Base-by-base conservation (phyloP, 352 stramenopile species). In the Phytophthora tubulina region DNA sequence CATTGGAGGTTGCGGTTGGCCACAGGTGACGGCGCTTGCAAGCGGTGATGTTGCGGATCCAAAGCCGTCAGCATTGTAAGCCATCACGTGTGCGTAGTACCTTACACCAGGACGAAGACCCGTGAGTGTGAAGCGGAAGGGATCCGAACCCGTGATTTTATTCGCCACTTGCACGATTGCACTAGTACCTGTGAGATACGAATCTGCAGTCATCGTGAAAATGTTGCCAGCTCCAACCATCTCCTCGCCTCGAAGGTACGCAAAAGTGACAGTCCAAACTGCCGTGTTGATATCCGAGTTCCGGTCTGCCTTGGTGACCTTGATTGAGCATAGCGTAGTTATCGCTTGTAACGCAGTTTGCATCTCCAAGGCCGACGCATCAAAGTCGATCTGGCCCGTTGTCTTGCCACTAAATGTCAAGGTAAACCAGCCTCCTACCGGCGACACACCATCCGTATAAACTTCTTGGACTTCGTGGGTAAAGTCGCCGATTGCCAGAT, bases 261-360 rank as follows among this genome's bases (percentile, higher is more conserved):
- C 97, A 58, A 99, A 98, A 9, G 94, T 98, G 6, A 99, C 88
- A 30, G 92, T 94, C 96, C 96, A 99, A 30, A 93, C 79, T 0
- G 85, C 86, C 3, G 81, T 91, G 30, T 93, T 89, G n/a, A 93
- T 49, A 3, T 36, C 52, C 32, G 75, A 32, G 39, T 76, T 85
- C 2, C 81, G 57, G 54, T 75, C 72, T 1, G 60, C 53, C 17
- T 91, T 91, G 3, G 73, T 81, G 5, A 94, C 86, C 35, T 96
- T 94, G 49, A 94, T 90, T 11, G 91, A 93, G 67, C 97, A 97
- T 7, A 97, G 88, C 2, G 85, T 91, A 0, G 86, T 90, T 15
- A 97, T 81, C 17, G 66, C 75, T 58, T 95, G 81, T 6, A 96
- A 64, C 0, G 81, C 81, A 13, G 76, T 39, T 61, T 98, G 97